Percentiles rank a stretch among this genome's conserved stretches.
phyloP scores from a whole-genome alignment of 2,329 filamentous ascomycete species.

The Fusarium sp. region DNA sequence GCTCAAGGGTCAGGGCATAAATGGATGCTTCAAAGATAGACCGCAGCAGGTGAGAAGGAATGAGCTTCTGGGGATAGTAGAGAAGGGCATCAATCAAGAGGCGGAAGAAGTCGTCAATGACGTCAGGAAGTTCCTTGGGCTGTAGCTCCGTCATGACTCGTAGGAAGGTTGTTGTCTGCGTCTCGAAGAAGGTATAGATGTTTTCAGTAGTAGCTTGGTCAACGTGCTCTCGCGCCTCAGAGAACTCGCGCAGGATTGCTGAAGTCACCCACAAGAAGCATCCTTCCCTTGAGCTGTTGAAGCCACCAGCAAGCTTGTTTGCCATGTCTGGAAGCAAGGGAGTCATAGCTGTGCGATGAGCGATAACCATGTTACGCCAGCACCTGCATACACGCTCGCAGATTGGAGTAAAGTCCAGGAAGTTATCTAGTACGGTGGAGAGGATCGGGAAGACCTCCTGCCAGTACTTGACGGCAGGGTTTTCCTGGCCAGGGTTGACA shows the following conservation, averaged over 20 bases:
- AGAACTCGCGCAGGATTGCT: conserved; percentile 94
- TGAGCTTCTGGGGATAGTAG: conserved; percentile 88
- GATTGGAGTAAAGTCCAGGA: conserved; percentile 87
- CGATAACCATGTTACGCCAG: conserved; percentile 97
- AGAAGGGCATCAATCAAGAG: conserved; percentile 91
- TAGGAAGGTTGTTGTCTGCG: conserved; percentile 90
- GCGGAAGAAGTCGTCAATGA: conserved; percentile 97
- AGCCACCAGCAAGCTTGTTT: conserved; percentile 87
- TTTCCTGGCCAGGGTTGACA: conserved; percentile 77
- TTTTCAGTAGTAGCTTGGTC: conserved; percentile 84
- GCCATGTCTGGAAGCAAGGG: conserved; percentile 88
- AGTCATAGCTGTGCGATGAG: conserved; percentile 89
- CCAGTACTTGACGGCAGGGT: conserved; percentile 96
- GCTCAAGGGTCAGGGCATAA: conserved; percentile 87
- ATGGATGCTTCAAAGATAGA: conserved; percentile 90
- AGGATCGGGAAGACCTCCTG: conserved; percentile 92
- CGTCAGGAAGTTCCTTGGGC: conserved; percentile 78
- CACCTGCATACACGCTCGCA: conserved; percentile 94
- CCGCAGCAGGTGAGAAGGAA: conserved; percentile 81
- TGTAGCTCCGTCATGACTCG: conserved; percentile 89
- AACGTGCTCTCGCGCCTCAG: conserved; percentile 87
- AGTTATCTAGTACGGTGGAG: conserved; percentile 87
- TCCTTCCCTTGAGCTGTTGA: conserved; percentile 87
- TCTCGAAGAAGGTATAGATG: conserved; percentile 95
- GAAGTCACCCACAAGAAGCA: conserved; percentile 99